Percentiles rank a stretch among this genome's conserved stretches.
Conservation (phyloP, 2,329 filamentous ascomycete species). For the Penicillium paneum region DNA sequence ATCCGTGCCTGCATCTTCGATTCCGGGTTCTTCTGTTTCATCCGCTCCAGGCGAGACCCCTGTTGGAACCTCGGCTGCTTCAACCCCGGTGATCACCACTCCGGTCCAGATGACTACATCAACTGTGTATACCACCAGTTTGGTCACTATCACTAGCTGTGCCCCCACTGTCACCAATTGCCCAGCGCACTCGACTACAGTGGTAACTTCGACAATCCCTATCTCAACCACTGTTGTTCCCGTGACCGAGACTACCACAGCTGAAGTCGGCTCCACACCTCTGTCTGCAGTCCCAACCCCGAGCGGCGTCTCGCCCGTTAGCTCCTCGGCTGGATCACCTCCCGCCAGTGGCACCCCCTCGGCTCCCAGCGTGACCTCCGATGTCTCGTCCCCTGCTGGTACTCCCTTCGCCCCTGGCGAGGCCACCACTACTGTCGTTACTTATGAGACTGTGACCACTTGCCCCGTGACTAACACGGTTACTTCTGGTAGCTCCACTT, state of each 20-base stretch:
- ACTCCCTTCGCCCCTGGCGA: not conserved
- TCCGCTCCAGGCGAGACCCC: not conserved
- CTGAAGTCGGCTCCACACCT: not conserved
- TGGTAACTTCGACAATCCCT: slow-evolving; percentile 50
- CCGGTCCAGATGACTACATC: slow-evolving; percentile 29
- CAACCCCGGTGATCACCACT: not conserved
- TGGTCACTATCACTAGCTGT: slow-evolving; percentile 41
- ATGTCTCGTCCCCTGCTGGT: not conserved
- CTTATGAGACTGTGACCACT: slow-evolving; percentile 30
- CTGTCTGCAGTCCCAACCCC: not conserved
- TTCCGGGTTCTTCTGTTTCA: not conserved
- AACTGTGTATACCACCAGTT: slow-evolving; percentile 37
- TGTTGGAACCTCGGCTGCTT: not conserved
- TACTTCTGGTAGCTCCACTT: slow-evolving; percentile 44
- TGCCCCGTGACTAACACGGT: slow-evolving; percentile 31
- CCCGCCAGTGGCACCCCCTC: not conserved
- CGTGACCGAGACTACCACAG: not conserved
- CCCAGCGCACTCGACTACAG: slow-evolving; percentile 48
- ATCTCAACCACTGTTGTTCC: not conserved
- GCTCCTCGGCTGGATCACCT: not conserved
- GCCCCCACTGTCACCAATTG: slow-evolving; percentile 46
- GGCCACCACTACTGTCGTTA: slow-evolving; percentile 26
- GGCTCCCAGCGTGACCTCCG: not conserved
- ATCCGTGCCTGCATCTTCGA: not conserved
- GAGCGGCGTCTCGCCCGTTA: not conserved